Evolutionary conservation across 2,329 filamentous ascomycete species (phyloP), one percentile per base, ranked within the genome.

Genomic region (Grosmannia serpens): DNA sequence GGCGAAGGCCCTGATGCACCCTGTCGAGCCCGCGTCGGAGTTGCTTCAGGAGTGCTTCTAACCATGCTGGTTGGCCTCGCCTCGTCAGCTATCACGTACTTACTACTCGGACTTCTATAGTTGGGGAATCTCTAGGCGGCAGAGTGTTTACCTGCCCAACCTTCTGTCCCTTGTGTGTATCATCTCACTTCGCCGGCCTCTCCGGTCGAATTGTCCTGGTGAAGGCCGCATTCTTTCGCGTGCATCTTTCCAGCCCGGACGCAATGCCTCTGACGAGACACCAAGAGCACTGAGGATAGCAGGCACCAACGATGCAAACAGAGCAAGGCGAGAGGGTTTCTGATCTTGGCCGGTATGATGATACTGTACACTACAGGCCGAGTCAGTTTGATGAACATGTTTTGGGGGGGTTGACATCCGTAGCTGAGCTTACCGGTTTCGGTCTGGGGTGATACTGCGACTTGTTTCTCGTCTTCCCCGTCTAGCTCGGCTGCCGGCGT

Each of bases 391-490:
- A 20, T 17, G 7, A 20, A 13, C 1, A 7, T 27, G 4, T n/a
- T 29, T 57, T 29, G 4, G 11, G 13, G 8, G 2, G 47, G 13
- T 38, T 33, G 22, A 7, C 13, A 24, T 15, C 15, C n/a, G 13
- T 31, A 3, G 15, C 20, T 4, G 38, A 46, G 15, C 49, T 56
- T 41, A 56, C 58, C 54, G 27, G 2, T 9, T 17, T 15, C 46
- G 35, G 22, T 59, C 49, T 29, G 58, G 53, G 2, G 47, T 53
- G 10, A 59, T 56, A 10, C 58, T 56, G 11, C 53, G 54, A 20
- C 58, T 59, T 29, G 58, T 59, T 24, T 56, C 58, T 20, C 54
- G 33, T 31, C 58, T 52, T 35, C 35, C 46, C 8, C 53, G 38
- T 20, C 41, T 24, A 9, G 7, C 15, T 24, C 27, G 27, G 7